phyloP scores from a whole-genome alignment of 208 protist genomes.

The Sergeia podlipaevii region DNA sequence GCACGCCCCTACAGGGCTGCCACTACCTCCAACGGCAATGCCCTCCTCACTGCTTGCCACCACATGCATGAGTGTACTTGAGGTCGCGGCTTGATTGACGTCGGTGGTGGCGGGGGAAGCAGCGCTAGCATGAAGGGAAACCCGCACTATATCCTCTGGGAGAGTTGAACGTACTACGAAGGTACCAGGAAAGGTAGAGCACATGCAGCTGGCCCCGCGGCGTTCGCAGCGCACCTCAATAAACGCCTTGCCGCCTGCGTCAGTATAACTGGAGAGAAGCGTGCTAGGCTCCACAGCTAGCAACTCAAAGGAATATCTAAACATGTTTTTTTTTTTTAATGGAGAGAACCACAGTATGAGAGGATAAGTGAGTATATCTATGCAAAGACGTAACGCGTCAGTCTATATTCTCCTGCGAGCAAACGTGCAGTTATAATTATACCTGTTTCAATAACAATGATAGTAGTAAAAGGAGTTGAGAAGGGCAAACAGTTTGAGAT shows the following conservation, averaged over 20 bases:
- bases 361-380: too few relatives aligned
- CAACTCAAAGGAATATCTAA: constrained; percentile 23
- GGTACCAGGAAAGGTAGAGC: constrained; percentile 6
- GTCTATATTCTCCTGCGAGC: too few relatives aligned
- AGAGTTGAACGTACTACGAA: constrained; percentile 22
- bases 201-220: constrained; percentile 11
- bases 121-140: constrained; percentile 3
- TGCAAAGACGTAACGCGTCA: too few relatives aligned
- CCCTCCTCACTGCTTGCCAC: constrained; percentile 5
- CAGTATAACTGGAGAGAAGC: neutral
- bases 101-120: too few relatives aligned
- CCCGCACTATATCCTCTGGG: constrained; percentile 14
- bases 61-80: too few relatives aligned
- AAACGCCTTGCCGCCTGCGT: neutral
- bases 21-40: constrained; percentile 21
- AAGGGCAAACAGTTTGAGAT: too few relatives aligned
- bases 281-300: neutral
- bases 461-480: too few relatives aligned
- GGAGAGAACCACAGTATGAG: too few relatives aligned
- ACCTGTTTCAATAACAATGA: too few relatives aligned
- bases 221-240: constrained; percentile 13
- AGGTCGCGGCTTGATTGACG: too few relatives aligned
- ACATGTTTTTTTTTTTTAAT: constrained; percentile 16
- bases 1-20: constrained; percentile 14
- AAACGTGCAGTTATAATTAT: too few relatives aligned